phyloP scores from a whole-genome alignment of 441 rosid species.

The California macrophylla region DNA sequence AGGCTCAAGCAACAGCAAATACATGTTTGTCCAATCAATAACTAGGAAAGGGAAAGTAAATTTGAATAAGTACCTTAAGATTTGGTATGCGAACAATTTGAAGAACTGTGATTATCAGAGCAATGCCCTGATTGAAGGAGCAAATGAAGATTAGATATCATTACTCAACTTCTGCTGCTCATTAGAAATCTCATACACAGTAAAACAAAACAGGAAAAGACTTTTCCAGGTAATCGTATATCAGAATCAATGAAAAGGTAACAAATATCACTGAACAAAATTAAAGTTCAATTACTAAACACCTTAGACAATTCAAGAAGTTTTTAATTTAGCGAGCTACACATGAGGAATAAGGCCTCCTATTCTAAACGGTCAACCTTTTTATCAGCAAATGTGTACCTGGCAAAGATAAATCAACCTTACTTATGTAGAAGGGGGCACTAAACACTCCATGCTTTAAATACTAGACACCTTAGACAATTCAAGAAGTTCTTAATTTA shows the following conservation, averaged over 20 bases:
- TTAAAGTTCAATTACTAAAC: not conserved
- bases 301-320: not conserved
- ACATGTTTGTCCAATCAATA: not conserved
- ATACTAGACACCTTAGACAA: not conserved
- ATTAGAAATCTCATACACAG: not conserved
- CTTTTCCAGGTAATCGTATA: too few relatives aligned
- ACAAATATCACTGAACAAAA: not conserved
- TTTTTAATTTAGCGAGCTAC: not conserved
- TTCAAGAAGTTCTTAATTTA: not conserved
- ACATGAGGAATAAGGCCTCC: not conserved
- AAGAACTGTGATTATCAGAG: conserved; percentile 48
- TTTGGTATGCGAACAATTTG: conserved; percentile 47
- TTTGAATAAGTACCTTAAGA: conserved; percentile 34
- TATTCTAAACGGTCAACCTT: too few relatives aligned
- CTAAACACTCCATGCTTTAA: too few relatives aligned
- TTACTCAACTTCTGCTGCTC: conserved; percentile 13
- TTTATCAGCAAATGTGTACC: too few relatives aligned
- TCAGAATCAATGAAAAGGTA: not conserved
- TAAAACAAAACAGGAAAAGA: conserved; percentile 2
- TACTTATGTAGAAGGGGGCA: too few relatives aligned
- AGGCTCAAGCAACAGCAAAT: not conserved
- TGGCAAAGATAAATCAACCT: too few relatives aligned
- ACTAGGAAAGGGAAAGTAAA: conserved; percentile 8
- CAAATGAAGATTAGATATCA: conserved; percentile 5
- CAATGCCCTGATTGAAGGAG: conserved; percentile 34